Evolutionary conservation across 495 filamentous ascomycete species (phyloP), one percentile per base, ranked within the genome.

Genomic region (Neurospora hispaniola): DNA sequence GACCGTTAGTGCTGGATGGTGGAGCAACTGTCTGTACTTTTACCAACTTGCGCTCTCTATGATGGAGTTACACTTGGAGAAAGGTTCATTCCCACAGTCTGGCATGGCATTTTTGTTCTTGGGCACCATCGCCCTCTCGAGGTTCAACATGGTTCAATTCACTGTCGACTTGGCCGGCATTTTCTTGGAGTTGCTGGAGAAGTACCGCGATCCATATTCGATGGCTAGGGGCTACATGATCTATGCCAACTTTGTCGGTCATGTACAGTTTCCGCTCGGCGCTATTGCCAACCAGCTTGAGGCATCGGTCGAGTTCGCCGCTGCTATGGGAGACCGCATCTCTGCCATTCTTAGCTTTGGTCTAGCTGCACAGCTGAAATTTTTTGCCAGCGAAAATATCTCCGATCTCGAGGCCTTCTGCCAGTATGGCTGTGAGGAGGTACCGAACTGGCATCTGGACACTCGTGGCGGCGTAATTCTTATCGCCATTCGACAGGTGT

Each of bases 401-500:
- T 82, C 85, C 16, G 92, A 96, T 38, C 77, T 96, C 1, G 93
- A 97, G 78, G 81, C 86, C 0, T 94, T 90, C 78, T 91, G 91
- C 77, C 84, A 88, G 38, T 91, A 91, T 73, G 87, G 88, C 23
- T 90, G 91, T 8, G 91, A 94, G 72, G 94, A 96, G 71, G 87
- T 94, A 69, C 89, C 87, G 2, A 86, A 88, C 46, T 97, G 92
- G 93, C 78, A 86, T 40, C 82, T 87, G 62, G 93, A 96, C 79
- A 89, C 91, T n/a, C 88, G 93, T 39, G 94, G 93, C 18, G 94
- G 94, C 12, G 88, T 88, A 8, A 85, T 92, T 74, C 84, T 96
- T 12, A 86, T 93, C 72, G 85, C 89, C 27, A 85, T 92, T 16
- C 83, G 90, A 75, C 93, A 97, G 82, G 89, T 90, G 71, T 88